phyloP scores from a whole-genome alignment of 257 asterid genomes.

The Nicotiana obtusifolia region DNA sequence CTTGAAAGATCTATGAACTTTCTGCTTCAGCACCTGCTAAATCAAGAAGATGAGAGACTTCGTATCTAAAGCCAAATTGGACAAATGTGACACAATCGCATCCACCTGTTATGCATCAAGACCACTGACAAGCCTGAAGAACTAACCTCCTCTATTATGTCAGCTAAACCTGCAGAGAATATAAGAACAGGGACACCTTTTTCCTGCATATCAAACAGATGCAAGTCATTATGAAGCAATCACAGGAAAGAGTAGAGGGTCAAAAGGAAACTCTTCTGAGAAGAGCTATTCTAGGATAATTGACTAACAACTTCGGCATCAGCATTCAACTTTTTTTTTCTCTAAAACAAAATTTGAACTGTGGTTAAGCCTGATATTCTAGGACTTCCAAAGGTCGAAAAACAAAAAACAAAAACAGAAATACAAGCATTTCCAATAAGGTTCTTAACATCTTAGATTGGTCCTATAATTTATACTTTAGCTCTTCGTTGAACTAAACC shows the following conservation, averaged over 20 bases:
- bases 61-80: slow-evolving; percentile 13
- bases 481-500: background rate
- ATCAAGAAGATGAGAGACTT: slow-evolving; percentile 19
- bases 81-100: background rate
- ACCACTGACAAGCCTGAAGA: slow-evolving; percentile 11
- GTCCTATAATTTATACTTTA: background rate
- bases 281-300: background rate
- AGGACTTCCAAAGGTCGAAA: background rate
- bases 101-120: slow-evolving; percentile 13
- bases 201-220: slow-evolving; percentile 41
- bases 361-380: background rate
- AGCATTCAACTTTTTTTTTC: background rate
- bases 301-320: background rate
- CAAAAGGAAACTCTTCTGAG: background rate
- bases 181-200: slow-evolving; percentile 75
- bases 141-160: slow-evolving; percentile 91
- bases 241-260: background rate
- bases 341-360: background rate
- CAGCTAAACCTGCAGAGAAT: slow-evolving; percentile 95
- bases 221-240: background rate
- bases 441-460: background rate
- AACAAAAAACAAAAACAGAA: background rate
- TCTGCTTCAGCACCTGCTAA: slow-evolving; percentile 79
- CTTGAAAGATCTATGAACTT: slow-evolving; percentile 74
- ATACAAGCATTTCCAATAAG: background rate